A percentile compares a stretch with the other conserved stretches of the same genome.
Evolutionary conservation across 169 alveolate species (phyloP).

Genomic region (Plasmodium chabaudi): DNA sequence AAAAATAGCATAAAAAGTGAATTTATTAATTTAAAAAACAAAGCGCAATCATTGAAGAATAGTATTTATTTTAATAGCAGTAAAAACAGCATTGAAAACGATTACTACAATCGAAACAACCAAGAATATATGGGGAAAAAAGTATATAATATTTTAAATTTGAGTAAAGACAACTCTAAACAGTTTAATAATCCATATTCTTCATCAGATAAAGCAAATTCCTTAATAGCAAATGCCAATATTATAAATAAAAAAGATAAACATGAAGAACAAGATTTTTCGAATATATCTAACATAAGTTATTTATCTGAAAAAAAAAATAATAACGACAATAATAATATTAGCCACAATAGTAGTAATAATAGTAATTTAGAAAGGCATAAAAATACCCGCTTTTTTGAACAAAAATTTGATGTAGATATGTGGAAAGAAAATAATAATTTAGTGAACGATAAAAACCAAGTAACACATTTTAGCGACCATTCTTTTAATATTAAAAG

Average conservation of each 20-base stretch:
- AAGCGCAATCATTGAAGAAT: constrained; percentile 24
- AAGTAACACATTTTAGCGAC: constrained; percentile 13
- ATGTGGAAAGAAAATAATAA: constrained; percentile 17
- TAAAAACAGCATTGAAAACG: constrained; percentile 5
- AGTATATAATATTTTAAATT: neutral
- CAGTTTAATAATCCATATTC: constrained; percentile 1
- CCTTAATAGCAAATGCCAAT: constrained; percentile 9
- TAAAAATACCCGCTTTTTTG: constrained; percentile 7
- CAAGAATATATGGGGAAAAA: neutral
- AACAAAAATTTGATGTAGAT: constrained; percentile 17
- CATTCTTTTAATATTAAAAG: constrained; percentile 8
- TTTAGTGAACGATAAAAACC: constrained; percentile 13
- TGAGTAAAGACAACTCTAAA: constrained; percentile 14
- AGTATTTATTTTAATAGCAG: constrained; percentile 22
- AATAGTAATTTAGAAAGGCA: neutral
- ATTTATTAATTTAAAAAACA: constrained; percentile 22
- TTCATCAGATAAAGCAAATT: neutral
- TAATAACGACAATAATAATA: no score
- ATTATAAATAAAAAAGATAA: constrained; percentile 13
- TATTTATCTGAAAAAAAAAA: neutral
- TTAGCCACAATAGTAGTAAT: neutral
- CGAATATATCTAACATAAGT: neutral
- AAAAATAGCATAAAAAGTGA: constrained; percentile 35
- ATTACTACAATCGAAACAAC: neutral
- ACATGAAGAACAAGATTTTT: neutral